Percentiles rank a stretch among this genome's conserved stretches.
These are phyloP conservation scores for Monilinia aucupariae DNA, from an alignment of 2,329 filamentous ascomycete genomes.

Conservation along the genomic window DNA sequence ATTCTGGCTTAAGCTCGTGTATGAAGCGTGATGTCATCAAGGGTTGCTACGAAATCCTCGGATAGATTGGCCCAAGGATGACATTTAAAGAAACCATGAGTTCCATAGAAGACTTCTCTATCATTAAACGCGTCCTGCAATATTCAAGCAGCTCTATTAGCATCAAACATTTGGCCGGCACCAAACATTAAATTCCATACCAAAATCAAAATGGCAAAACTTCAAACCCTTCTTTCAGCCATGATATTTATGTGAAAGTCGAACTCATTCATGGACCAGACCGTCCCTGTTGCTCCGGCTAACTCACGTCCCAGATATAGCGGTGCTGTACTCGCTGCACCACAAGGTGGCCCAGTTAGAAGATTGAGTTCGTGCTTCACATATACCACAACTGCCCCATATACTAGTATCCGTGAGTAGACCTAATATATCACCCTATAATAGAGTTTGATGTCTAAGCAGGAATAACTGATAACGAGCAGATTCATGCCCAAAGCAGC, in stretches of 20 bases:
- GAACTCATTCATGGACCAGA: background rate
- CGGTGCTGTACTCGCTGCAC: slow-evolving; percentile 14
- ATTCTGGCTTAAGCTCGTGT: slow-evolving; percentile 1
- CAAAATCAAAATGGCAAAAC: slow-evolving; percentile 4
- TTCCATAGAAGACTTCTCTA: background rate
- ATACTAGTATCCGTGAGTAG: slow-evolving; percentile 1
- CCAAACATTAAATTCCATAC: background rate
- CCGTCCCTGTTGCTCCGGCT: background rate
- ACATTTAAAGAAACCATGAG: background rate
- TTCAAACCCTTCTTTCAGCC: background rate
- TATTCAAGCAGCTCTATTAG: background rate
- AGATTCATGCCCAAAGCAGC: slow-evolving; percentile 20
- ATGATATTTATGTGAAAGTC: background rate
- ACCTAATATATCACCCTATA: background rate
- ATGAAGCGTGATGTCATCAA: background rate
- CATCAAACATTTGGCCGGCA: background rate
- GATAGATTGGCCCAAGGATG: background rate
- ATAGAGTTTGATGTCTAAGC: background rate
- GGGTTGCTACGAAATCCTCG: background rate
- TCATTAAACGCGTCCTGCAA: background rate
- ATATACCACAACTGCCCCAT: slow-evolving; percentile 5
- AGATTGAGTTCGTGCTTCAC: slow-evolving; percentile 19
- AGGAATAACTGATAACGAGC: background rate
- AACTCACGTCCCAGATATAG: slow-evolving; percentile 3
- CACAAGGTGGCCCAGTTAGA: slow-evolving; percentile 16